Percentiles rank a stretch among this genome's conserved stretches.
These are phyloP conservation scores for Candida loeiensis DNA, from an alignment of 805 yeast genomes.

Conservation along the genomic window DNA sequence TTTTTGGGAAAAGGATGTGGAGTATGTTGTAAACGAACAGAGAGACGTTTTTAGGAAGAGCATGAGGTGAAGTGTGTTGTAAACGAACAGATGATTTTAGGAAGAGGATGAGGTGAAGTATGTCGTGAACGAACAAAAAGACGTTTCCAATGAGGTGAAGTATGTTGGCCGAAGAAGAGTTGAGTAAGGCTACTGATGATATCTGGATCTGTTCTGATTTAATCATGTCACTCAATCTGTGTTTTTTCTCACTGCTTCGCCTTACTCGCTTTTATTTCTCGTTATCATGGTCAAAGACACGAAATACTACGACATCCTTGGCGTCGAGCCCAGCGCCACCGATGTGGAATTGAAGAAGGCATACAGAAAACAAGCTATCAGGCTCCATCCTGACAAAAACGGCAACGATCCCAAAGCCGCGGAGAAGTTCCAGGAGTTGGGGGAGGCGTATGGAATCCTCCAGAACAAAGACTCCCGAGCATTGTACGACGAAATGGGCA, in stretches of 20 bases:
- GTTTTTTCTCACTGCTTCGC: too few species aligned
- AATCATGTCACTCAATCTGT: too few species aligned
- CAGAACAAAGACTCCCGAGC: conserved; percentile 67
- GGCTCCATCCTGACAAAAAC: conserved; percentile 93
- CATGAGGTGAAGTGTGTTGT: too few species aligned
- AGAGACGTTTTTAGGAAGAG: too few species aligned
- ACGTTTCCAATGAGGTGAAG: too few species aligned
- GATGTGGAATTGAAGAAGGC: conserved; percentile 87
- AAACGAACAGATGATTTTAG: too few species aligned
- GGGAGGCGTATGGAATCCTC: conserved; percentile 71
- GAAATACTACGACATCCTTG: conserved; percentile 78
- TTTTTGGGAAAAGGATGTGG: too few species aligned
- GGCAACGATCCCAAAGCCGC: conserved; percentile 93
- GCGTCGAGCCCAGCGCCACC: conserved; percentile 65
- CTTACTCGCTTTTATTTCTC: too few species aligned
- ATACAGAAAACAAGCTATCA: conserved; percentile 84
- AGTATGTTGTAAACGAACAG: too few species aligned
- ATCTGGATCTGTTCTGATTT: too few species aligned
- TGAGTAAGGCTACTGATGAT: too few species aligned
- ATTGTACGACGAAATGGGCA: conserved; percentile 79
- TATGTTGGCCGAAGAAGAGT: too few species aligned
- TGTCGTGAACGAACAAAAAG: not conserved
- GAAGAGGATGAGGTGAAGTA: not conserved
- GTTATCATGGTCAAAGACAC: conserved; percentile 83
- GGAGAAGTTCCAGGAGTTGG: conserved; percentile 70